A percentile compares a stretch with the other conserved stretches of the same genome.
These are phyloP conservation scores for Hymenoscyphus fructigenus DNA, from an alignment of 2,329 filamentous ascomycete species.

Conservation along the genomic window DNA sequence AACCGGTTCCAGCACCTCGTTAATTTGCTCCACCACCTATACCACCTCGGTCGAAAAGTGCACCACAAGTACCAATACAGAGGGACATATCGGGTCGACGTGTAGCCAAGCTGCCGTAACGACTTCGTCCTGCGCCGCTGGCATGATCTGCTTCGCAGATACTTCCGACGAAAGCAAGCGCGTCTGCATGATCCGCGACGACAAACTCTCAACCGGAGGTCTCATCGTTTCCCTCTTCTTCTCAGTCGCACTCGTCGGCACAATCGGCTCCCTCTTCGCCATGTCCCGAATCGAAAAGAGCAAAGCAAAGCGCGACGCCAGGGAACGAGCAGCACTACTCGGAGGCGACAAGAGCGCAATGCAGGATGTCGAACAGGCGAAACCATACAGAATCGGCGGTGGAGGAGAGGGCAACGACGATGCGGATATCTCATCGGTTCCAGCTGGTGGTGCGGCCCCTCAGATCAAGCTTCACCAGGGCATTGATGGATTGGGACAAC, in stretches of 20 bases:
- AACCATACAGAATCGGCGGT: constrained; percentile 13
- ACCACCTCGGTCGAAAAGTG: constrained; percentile 18
- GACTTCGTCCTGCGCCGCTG: constrained; percentile 24
- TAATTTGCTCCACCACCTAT: constrained; percentile 4
- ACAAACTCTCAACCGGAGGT: constrained; percentile 26
- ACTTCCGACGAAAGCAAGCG: constrained; percentile 4
- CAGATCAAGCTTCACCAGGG: constrained; percentile 24
- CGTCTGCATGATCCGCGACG: constrained; percentile 27
- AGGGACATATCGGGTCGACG: constrained; percentile 10
- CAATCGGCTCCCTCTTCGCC: constrained; percentile 18
- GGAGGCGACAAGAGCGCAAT: constrained; percentile 12
- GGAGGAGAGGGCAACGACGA: constrained; percentile 16
- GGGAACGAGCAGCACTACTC: constrained; percentile 7
- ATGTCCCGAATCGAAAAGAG: constrained; percentile 12
- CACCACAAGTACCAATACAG: background rate
- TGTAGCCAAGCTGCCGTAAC: constrained; percentile 22
- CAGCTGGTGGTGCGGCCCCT: constrained; percentile 12
- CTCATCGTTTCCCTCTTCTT: constrained; percentile 28
- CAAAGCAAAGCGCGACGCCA: constrained; percentile 15
- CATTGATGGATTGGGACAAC: constrained; percentile 19
- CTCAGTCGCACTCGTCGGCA: constrained; percentile 18
- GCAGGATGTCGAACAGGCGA: constrained; percentile 18
- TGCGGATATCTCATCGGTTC: constrained; percentile 13
- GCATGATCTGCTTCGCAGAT: constrained; percentile 23
- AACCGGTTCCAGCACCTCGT: constrained; percentile 1